Base-by-base conservation (phyloP, 495 filamentous ascomycete genomes). In the Xylaria nigripes region DNA sequence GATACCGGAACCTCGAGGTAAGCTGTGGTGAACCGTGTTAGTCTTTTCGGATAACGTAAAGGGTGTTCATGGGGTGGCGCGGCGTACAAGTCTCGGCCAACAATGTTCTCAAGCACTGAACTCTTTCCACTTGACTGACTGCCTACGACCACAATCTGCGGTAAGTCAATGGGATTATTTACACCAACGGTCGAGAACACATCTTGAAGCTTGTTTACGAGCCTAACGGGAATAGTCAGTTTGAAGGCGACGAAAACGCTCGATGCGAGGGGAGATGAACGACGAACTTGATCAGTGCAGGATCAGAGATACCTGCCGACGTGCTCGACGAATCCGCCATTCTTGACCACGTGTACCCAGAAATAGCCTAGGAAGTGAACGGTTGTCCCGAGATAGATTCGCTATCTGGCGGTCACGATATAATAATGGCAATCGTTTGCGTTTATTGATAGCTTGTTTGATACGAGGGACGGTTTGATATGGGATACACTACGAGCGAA, bases 111-210 rank as follows among this genome's bases (percentile, higher is more conserved):
- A 64, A 99, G 72, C 61, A 99, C 94, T n/a, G 93, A 97, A 77
- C 91, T 96, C 84, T 99, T 99, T 68, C 94, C 94, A 70, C 90
- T 96, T 12, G 94, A 97, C 76, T 99, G 94, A 68, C 92, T 96
- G 61, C 94, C 94, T 45, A 99, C 94, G 53, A 99, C 94, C 55
- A 86, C 93, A 72, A 99, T 99, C 77, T 99, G 94, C 23, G 94
- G 94, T 55, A 99, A 73, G 78, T 99, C 94, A 77, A 99, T 99
- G 43, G 94, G 94, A 72, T 99, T 99, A 79, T 96, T 77, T 78
- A 99, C 93, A 47, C 94, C 94, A 57, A 99, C 94, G 34, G 93
- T 97, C 42, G 93, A 84, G 68, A 99, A 99, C 56, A 97, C 94
- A 90, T 99, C 93, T 68, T 99, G 93, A 24, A 99, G 83, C 76